Conservation (phyloP, 169 alveolate genomes). For the Eimeria tenella region DNA sequence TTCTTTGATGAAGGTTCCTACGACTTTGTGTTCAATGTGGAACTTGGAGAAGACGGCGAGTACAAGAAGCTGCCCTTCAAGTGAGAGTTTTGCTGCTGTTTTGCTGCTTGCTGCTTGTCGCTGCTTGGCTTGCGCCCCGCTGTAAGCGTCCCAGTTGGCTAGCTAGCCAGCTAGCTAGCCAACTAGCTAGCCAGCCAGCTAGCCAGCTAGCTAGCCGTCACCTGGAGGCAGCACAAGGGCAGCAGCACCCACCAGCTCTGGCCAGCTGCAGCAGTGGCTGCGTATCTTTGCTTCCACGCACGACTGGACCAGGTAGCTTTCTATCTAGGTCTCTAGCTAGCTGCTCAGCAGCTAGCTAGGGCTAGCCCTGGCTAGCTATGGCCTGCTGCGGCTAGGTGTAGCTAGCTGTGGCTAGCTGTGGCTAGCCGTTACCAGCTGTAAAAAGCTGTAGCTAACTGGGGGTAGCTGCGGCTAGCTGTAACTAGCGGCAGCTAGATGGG, state of each 20-base stretch:
- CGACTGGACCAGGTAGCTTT: neutral
- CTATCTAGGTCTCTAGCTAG: neutral
- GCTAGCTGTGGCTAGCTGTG: neutral
- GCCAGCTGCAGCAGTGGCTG: neutral
- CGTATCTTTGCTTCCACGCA: neutral
- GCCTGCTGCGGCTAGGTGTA: neutral
- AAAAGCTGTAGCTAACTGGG: neutral
- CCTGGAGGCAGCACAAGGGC: neutral
- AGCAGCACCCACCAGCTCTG: neutral
- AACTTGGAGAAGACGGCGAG: slow-evolving; percentile 86
- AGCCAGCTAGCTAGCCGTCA: neutral
- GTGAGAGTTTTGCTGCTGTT: neutral
- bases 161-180: neutral
- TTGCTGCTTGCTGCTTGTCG: neutral
- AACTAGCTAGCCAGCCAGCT: neutral
- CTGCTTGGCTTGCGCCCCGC: no score
- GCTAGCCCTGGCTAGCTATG: neutral
- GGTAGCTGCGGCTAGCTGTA: neutral
- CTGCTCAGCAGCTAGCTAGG: neutral
- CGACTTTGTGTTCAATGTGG: slow-evolving; percentile 93
- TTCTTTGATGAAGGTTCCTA: slow-evolving; percentile 92
- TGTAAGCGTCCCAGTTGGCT: neutral
- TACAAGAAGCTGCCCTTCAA: slow-evolving; percentile 72
- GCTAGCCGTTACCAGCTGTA: neutral
- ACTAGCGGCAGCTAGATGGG: neutral